Base-by-base conservation (phyloP, 805 yeast genomes). In the Barnettozyma sp. region DNA sequence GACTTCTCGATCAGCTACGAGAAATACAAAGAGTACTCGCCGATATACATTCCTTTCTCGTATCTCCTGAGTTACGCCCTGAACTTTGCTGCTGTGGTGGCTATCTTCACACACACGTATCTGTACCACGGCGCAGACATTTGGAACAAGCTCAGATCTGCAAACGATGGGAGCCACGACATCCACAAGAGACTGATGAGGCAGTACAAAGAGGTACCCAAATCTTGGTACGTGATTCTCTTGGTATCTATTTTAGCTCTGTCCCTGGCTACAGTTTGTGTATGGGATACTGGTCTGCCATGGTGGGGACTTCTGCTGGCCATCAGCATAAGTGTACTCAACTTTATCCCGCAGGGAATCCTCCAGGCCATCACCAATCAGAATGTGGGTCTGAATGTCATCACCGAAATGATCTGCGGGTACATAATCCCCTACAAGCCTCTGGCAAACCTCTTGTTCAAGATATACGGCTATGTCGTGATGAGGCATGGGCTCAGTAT, bases 141-240 rank as follows among this genome's bases (percentile, higher is more conserved):
- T 48, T 55, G 65, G 59, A 55, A 52, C n/a, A 62, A 58, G 33
- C 57, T 71, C 3, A 50, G 50, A 31, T 62, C 65, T 41, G 49
- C 39, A 6, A 46, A 63, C 54, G 36, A 67, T 56, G 75, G 73
- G 52, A 76, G 56, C 43, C 61, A 44, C 35, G 70, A 59, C 35
- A 50, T 59, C 28, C 78, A 73, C 50, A 62, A 58, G 50, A 63
- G 78, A 48, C 62, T 74, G 47, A 74, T 73, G 76, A 51, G 46
- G 30, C 60, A 56, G 37, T 79, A 80, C 54, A 68, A 68, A 25
- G 86, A 80, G 44, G 84, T 78, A 15, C 92, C 94, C 2, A 82
- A 76, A 44, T 76, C 57, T 65, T 36, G 50, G 60, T 36, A 64
- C 65, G 66, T 36, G 4, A 34, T 44, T 7, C 27, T 56, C 10